These are phyloP conservation scores for Kalaharituber pfeilii DNA, from an alignment of 2,329 filamentous ascomycete species.

Conservation along the genomic window DNA sequence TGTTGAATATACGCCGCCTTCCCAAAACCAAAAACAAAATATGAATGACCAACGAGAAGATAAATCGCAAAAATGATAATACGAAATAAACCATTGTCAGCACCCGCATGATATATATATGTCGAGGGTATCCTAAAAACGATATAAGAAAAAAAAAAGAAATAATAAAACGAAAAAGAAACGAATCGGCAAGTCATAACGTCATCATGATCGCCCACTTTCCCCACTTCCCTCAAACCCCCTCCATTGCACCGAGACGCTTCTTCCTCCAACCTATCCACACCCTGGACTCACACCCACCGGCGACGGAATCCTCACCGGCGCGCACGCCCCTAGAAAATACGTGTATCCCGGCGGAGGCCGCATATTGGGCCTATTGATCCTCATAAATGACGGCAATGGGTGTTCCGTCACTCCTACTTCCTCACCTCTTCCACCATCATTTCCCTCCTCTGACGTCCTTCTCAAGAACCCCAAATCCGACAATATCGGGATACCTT, in stretches of 20 bases:
- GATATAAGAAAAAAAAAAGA: no score
- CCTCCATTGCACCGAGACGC: no score
- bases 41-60: no score
- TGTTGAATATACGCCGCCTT: no score
- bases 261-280: conserved; percentile 6
- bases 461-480: not conserved
- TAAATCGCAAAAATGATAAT: not conserved
- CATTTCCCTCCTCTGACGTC: conserved; percentile 1
- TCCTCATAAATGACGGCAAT: not conserved
- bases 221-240: no score
- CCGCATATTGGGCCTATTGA: not conserved
- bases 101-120: no score
- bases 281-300: conserved; percentile 14
- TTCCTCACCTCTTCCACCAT: not conserved
- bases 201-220: no score
- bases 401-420: not conserved
- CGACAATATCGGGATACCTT: not conserved
- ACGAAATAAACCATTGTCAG: no score
- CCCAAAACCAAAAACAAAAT: not conserved
- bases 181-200: conserved; percentile 11
- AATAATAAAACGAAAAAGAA: not conserved
- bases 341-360: conserved; percentile 10
- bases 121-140: no score
- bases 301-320: conserved; percentile 12
- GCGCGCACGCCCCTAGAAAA: conserved; percentile 3